These are phyloP conservation scores for Neurospora africana DNA, from an alignment of 495 filamentous ascomycete genomes.

Conservation along the genomic window DNA sequence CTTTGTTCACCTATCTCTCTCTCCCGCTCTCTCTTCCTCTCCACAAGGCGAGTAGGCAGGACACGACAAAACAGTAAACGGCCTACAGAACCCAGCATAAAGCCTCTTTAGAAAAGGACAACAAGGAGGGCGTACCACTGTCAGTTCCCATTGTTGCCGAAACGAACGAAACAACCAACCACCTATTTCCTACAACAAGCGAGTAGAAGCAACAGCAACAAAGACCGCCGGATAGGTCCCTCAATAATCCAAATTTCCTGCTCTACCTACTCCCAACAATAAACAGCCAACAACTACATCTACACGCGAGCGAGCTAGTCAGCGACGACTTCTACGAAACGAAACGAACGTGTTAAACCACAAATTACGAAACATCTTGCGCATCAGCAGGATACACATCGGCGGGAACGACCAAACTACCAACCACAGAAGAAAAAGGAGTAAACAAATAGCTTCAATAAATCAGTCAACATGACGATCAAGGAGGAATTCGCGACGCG, in stretches of 20 bases:
- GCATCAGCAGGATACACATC: not conserved
- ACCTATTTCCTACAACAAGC: not conserved
- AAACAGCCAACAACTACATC: not conserved
- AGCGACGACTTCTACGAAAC: not conserved
- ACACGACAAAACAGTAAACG: not conserved
- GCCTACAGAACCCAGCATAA: not conserved
- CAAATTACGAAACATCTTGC: not conserved
- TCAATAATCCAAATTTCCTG: not conserved
- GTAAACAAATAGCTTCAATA: not conserved
- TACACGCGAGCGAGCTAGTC: not conserved
- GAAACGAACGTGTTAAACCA: not conserved
- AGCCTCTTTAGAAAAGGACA: not conserved
- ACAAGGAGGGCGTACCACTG: not conserved
- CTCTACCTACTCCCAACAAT: not conserved
- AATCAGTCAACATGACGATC: slow-evolving; percentile 36
- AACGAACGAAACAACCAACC: not conserved
- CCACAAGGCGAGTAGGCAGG: not conserved
- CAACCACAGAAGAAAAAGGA: not conserved
- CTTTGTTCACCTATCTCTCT: not conserved
- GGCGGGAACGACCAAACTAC: not conserved
- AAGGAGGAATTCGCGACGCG: slow-evolving; percentile 78
- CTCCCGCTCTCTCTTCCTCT: not conserved
- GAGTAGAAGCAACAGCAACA: not conserved
- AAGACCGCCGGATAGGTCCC: not conserved
- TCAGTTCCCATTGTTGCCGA: not conserved